Evolutionary conservation across 2,329 filamentous ascomycete genomes (phyloP).

Genomic region (Atkinsonella texensis): DNA sequence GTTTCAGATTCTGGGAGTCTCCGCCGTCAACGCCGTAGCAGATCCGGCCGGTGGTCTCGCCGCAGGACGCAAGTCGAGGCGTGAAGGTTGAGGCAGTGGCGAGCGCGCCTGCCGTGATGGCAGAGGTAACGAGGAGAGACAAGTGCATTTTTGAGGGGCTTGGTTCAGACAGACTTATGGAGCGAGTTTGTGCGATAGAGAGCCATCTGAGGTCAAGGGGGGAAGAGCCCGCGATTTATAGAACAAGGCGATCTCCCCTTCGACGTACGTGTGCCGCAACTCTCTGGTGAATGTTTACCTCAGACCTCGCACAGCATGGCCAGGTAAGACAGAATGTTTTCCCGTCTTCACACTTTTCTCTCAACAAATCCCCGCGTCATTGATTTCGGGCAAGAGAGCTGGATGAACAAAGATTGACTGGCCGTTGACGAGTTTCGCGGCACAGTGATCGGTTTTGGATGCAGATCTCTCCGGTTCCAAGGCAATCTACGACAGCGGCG

Average conservation of each 20-base stretch:
- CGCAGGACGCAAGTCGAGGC: background rate
- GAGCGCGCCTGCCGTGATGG: background rate
- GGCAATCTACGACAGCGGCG: background rate
- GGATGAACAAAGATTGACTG: background rate
- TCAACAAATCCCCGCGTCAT: background rate
- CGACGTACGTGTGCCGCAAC: too few relatives aligned
- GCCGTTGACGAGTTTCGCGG: background rate
- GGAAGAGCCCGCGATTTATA: too few relatives aligned
- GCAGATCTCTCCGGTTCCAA: background rate
- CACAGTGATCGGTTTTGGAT: background rate
- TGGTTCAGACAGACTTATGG: background rate
- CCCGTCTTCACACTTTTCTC: too few relatives aligned
- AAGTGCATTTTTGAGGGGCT: background rate
- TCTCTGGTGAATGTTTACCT: too few relatives aligned
- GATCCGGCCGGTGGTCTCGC: background rate
- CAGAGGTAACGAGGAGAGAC: background rate
- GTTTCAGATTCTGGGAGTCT: background rate
- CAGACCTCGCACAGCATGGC: too few relatives aligned
- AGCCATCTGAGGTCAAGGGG: too few relatives aligned
- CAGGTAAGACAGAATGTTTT: too few relatives aligned
- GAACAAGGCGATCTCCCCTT: too few relatives aligned
- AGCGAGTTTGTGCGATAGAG: too few relatives aligned
- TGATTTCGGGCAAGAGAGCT: background rate
- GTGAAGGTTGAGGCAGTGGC: background rate
- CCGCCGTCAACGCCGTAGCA: slow-evolving; percentile 6